A percentile compares a stretch with the other conserved stretches of the same genome.
Conservation (phyloP, 768 basidiomycete species). For the Epithele typhae region DNA sequence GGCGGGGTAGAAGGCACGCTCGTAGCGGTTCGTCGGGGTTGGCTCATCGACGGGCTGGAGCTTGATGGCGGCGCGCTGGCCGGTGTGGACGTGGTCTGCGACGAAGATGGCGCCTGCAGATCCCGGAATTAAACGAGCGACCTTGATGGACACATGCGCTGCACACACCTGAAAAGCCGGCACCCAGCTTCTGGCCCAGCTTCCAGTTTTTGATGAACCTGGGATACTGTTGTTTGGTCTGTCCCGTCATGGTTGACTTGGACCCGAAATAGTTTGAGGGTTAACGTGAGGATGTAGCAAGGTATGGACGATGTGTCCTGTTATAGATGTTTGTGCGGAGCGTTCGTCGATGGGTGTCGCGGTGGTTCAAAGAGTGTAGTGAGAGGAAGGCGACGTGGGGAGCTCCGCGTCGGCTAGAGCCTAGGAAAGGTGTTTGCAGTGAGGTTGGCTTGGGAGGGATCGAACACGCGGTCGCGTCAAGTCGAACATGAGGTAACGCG, state of each 20-base stretch:
- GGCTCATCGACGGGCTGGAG: conserved; percentile 65
- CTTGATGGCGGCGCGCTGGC: conserved; percentile 67
- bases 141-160: neutral
- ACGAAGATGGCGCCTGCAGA: conserved; percentile 62
- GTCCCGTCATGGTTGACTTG: neutral
- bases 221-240: conserved; percentile 20
- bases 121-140: neutral
- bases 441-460: conserved; percentile 1
- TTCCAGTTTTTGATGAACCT: conserved; percentile 54
- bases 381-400: too few relatives aligned
- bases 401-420: too few relatives aligned
- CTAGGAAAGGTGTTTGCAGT: neutral
- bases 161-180: conserved; percentile 65
- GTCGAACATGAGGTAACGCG: conserved; percentile 14
- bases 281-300: neutral
- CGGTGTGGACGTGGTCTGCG: conserved; percentile 53
- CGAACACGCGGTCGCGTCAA: conserved; percentile 9
- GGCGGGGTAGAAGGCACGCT: conserved; percentile 62
- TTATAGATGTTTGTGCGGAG: too few relatives aligned
- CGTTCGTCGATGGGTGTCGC: too few relatives aligned
- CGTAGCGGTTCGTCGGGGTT: conserved; percentile 74
- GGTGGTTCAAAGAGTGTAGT: too few relatives aligned
- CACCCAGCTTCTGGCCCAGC: conserved; percentile 55
- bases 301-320: neutral
- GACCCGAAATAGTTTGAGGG: conserved; percentile 7